Base-by-base conservation (phyloP, 1,284 basidiomycete species). In the Trametes versicolor region DNA sequence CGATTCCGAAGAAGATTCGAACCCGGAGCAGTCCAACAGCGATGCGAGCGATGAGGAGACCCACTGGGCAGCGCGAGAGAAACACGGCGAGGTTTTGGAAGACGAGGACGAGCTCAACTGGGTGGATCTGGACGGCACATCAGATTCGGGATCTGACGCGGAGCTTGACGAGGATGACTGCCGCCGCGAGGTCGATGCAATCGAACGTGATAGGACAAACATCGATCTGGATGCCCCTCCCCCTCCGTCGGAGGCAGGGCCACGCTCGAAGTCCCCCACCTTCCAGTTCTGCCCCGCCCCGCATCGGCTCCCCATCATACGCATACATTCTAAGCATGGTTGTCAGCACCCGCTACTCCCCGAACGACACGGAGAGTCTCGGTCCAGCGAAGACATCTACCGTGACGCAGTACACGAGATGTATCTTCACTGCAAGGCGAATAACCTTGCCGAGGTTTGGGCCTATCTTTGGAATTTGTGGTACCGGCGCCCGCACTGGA, bases 391-490 rank as follows among this genome's bases (percentile, higher is more conserved):
- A 2, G 47, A 61, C 1, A 69, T 71, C 17, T 60, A 54, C 4
- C 48, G 61, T 2, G 67, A 49, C 15, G 48, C 48, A 8, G 48
- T 49, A 15, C 4, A 0, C 9, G 48, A 49, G 48, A 49, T 49
- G 65, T 71, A 71, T 37, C 49, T 15, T 0, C 61, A 67, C 29
- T 71, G 70, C 54, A 27, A 63, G 50, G 4, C 21, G 1, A 69
- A 67, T 27, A 25, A 56, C 19, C 54, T 71, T 4, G 10, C 25
- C 0, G 67, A 71, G 48, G 65, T 69, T 0, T 71, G 67, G 70
- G 70, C 63, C 2, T 71, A 71, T 51, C 47, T 71, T 0, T 71
- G 70, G 67, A 69, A 60, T 21, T 61, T 58, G 0, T 71, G 70
- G 67, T 71, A 71, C 39, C n/a, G n/a, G n/a, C 23, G 58, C 21